These are phyloP conservation scores for Collybia mongolica DNA, from an alignment of 768 basidiomycete genomes.

Conservation along the genomic window DNA sequence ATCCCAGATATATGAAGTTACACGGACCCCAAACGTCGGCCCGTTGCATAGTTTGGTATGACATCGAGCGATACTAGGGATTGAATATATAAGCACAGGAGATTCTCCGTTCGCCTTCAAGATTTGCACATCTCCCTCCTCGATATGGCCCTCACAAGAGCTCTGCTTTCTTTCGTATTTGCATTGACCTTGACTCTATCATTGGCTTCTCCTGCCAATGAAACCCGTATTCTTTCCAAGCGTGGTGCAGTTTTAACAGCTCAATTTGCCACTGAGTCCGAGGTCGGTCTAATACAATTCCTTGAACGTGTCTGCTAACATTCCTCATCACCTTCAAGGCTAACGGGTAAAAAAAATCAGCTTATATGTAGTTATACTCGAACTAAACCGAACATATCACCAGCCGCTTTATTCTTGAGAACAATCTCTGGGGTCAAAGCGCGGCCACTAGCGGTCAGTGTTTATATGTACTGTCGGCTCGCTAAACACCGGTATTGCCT, in stretches of 20 bases:
- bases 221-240: constrained; percentile 9
- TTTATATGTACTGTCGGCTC: not conserved
- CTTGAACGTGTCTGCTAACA: not conserved
- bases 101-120: too few species aligned
- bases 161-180: not conserved
- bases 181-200: not conserved
- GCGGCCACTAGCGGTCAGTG: constrained; percentile 18
- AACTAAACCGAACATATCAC: not conserved
- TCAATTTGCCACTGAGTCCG: constrained; percentile 20
- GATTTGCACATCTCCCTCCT: too few species aligned
- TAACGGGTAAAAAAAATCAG: constrained; percentile 1
- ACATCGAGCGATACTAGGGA: too few species aligned
- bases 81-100: too few species aligned
- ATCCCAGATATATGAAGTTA: too few species aligned
- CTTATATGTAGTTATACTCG: not conserved
- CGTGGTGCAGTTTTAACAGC: constrained; percentile 19
- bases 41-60: too few species aligned
- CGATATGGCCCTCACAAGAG: constrained; percentile 1
- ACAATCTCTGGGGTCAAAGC: constrained; percentile 22
- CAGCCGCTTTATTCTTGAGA: constrained; percentile 14
- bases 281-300: constrained; percentile 9
- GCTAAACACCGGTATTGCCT: not conserved
- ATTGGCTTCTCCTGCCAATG: constrained; percentile 4
- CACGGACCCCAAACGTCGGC: too few species aligned
- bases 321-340: not conserved